Percentiles rank a stretch among this genome's conserved stretches.
Evolutionary conservation across 495 filamentous ascomycete species (phyloP).

Genomic region (Cercophora sp.): DNA sequence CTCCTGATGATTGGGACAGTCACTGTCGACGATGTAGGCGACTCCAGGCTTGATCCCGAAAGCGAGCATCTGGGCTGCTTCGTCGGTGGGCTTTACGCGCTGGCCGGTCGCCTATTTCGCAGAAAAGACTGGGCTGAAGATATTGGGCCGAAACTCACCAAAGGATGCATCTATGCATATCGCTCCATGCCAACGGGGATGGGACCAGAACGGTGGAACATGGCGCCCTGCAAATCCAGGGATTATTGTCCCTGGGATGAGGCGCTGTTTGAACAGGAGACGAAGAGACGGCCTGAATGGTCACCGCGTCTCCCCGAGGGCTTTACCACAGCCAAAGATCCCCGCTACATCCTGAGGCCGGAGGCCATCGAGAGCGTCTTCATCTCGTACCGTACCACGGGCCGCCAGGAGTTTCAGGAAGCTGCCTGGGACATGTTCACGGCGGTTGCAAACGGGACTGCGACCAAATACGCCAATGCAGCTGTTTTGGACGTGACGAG

Average conservation of each 20-base stretch:
- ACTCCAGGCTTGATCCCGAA: conserved; percentile 27
- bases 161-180: conserved; percentile 87
- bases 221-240: conserved; percentile 59
- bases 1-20: conserved; percentile 63
- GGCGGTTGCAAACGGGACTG: conserved; percentile 57
- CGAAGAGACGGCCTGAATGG: conserved; percentile 24
- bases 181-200: conserved; percentile 71
- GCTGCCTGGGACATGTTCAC: conserved; percentile 73
- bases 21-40: conserved; percentile 24
- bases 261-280: conserved; percentile 44
- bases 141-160: conserved; percentile 70
- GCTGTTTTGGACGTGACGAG: conserved; percentile 57
- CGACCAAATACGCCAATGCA: conserved; percentile 57
- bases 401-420: conserved; percentile 58
- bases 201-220: conserved; percentile 72
- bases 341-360: conserved; percentile 47
- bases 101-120: conserved; percentile 71
- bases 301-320: conserved; percentile 29
- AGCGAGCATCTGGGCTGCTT: conserved; percentile 63
- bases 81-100: conserved; percentile 76
- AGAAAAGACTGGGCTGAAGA: conserved; percentile 61
- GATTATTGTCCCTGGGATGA: conserved; percentile 71
- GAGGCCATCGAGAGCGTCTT: conserved; percentile 69
- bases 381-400: conserved; percentile 67
- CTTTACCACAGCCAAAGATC: conserved; percentile 38